Conservation (phyloP, 768 basidiomycete genomes). For the Botryobasidium botryosum region DNA sequence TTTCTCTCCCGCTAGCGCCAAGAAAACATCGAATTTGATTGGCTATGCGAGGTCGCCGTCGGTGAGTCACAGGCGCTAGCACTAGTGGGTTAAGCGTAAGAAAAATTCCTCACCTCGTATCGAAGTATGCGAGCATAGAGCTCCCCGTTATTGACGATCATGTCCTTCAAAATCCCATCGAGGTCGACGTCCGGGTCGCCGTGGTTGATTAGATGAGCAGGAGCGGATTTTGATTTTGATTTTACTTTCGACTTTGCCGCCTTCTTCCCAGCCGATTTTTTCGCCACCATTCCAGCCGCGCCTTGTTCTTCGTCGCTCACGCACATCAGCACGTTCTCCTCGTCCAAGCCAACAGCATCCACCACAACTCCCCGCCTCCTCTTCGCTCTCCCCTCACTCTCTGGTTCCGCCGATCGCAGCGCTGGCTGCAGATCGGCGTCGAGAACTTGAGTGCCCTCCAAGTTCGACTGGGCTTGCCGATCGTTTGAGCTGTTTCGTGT, state of each 20-base stretch:
- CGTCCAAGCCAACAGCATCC: background rate
- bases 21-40: slow-evolving; percentile 37
- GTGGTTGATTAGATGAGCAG: too few species aligned
- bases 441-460: too few species aligned
- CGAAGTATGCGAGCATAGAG: slow-evolving; percentile 43
- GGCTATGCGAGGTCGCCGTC: slow-evolving; percentile 26
- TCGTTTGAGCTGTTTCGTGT: background rate
- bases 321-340: background rate
- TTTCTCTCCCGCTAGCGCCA: slow-evolving; percentile 24
- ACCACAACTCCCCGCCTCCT: background rate
- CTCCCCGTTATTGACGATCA: slow-evolving; percentile 21
- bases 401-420: background rate
- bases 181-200: slow-evolving; percentile 1
- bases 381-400: background rate
- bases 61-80: background rate
- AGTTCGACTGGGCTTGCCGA: too few species aligned
- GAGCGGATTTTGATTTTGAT: background rate
- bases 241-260: background rate
- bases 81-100: background rate
- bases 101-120: slow-evolving; percentile 34
- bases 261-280: background rate
- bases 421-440: background rate
- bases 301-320: background rate
- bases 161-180: slow-evolving; percentile 4
- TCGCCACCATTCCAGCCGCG: too few species aligned